Evolutionary conservation across 2,329 filamentous ascomycete species (phyloP).

Genomic region (Rhynchosporium secalis): DNA sequence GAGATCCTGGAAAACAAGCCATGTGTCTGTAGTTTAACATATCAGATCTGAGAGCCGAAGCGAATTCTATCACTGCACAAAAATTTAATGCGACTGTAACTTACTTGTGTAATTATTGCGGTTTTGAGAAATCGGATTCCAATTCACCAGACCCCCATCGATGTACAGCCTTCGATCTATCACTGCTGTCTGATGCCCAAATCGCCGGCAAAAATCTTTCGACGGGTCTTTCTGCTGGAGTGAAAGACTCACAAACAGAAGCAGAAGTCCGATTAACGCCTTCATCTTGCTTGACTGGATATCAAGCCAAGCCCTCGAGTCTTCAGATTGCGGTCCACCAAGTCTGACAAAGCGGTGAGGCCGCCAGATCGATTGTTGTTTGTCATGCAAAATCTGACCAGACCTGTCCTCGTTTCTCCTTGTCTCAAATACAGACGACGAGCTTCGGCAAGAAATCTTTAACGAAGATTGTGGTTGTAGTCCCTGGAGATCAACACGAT

Average conservation of each 20-base stretch:
- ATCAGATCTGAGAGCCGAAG: background rate
- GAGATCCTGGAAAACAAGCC: slow-evolving; percentile 59
- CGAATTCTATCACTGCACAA: background rate
- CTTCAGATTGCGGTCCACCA: background rate
- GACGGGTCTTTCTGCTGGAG: slow-evolving; percentile 51
- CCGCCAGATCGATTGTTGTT: background rate
- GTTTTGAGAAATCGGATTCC: slow-evolving; percentile 50
- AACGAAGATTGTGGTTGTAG: background rate
- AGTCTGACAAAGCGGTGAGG: background rate
- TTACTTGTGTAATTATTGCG: slow-evolving; percentile 57
- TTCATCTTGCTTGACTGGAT: slow-evolving; percentile 11
- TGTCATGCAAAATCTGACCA: background rate
- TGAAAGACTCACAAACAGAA: slow-evolving; percentile 27
- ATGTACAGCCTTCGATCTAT: slow-evolving; percentile 61
- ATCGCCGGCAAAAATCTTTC: slow-evolving; percentile 53
- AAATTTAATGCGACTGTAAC: slow-evolving; percentile 31
- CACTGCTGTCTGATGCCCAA: slow-evolving; percentile 60
- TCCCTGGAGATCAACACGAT: background rate
- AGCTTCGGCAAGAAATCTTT: background rate
- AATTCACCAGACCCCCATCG: slow-evolving; percentile 60
- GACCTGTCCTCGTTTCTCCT: background rate
- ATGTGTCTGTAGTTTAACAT: slow-evolving; percentile 45
- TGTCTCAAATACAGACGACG: background rate
- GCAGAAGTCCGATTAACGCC: slow-evolving; percentile 19
- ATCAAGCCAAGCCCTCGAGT: background rate